Evolutionary conservation across 2,329 filamentous ascomycete species (phyloP), one percentile per base, ranked within the genome.

Genomic region (Fusarium goolgardi): DNA sequence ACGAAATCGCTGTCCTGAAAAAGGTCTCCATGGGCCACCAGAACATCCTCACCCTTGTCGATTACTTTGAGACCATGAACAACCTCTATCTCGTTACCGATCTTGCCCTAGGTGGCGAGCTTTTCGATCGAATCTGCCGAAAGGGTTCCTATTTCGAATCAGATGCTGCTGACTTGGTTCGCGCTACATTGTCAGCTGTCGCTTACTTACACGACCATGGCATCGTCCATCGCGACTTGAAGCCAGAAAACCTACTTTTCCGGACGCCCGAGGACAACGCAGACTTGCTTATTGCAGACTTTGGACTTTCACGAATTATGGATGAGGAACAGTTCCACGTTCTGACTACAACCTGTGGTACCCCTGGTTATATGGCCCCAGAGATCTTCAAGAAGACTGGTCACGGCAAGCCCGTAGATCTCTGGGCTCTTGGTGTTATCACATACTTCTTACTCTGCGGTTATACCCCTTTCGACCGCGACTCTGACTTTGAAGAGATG

Each of bases 11-110:
- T 9, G 94, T 99, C 27, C 86, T 99, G 71, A 98, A 98, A 81
- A 91, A 91, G 76, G 95, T 99, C n/a, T 98, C 95, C 2, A 97
- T 99, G 92, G 96, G 96, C 56, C 95, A 99, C 81, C 93, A 96
- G 79, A 99, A 99, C 78, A 98, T 99, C 78, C 83, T 99, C 65
- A 99, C 96, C 2, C 86, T 99, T 61, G 96, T 98, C 74, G 96
- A 99, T 83, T 99, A 98, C 81, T 99, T 99, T 77, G 96, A 99
- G 83, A 99, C 96, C 9, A 97, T 97, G 92, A 98, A 99, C 83
- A 99, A 99, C 81, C 87, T 99, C 70, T 99, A 99, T 79, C 90
- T 99, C 37, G 96, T 99, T 52, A 98, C 96, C 43, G 96, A 99
- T 76, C 91, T 99, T 32, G 96, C 96, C 20, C 89, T 98, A 20